Conservation (phyloP, 2,329 filamentous ascomycete genomes). For the Fusarium sp. region DNA sequence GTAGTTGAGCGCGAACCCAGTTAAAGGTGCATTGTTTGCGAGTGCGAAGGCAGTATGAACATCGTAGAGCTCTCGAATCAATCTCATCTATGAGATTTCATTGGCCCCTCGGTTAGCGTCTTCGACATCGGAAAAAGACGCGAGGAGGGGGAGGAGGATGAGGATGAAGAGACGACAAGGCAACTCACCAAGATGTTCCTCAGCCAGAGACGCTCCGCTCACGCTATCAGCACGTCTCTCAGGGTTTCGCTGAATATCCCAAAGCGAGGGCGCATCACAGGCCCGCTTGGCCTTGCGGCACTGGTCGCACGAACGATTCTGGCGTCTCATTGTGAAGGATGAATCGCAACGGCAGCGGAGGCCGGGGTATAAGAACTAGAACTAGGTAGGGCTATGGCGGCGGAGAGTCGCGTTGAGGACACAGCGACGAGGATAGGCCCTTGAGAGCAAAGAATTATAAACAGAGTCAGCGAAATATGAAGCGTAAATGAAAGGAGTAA, state of each 20-base stretch:
- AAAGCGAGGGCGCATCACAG: conserved; percentile 46
- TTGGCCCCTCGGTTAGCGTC: conserved; percentile 40
- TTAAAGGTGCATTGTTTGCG: conserved; percentile 46
- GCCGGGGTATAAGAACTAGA: conserved; percentile 12
- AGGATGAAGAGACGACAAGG: conserved; percentile 4
- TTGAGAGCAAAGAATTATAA: not conserved
- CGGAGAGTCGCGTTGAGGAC: conserved; percentile 23
- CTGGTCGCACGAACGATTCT: conserved; percentile 47
- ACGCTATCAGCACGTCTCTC: conserved; percentile 39
- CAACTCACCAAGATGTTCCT: conserved; percentile 45
- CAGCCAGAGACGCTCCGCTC: conserved; percentile 41
- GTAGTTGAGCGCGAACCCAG: conserved; percentile 45
- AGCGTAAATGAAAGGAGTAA: conserved; percentile 19
- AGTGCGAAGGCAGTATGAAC: conserved; percentile 46
- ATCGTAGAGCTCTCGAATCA: conserved; percentile 45
- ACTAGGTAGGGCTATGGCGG: conserved; percentile 5
- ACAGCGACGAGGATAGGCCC: conserved; percentile 18
- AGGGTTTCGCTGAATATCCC: conserved; percentile 46
- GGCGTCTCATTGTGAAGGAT: conserved; percentile 41
- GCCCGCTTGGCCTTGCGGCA: conserved; percentile 47
- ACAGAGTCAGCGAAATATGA: conserved; percentile 8
- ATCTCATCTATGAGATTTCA: conserved; percentile 43
- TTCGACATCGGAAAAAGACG: conserved; percentile 32
- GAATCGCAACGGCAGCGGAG: conserved; percentile 9
- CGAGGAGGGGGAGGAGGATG: conserved; percentile 19